A percentile compares a stretch with the other conserved stretches of the same genome.
Conservation (phyloP, 2,329 filamentous ascomycete genomes). For the Calonectria crousiana region DNA sequence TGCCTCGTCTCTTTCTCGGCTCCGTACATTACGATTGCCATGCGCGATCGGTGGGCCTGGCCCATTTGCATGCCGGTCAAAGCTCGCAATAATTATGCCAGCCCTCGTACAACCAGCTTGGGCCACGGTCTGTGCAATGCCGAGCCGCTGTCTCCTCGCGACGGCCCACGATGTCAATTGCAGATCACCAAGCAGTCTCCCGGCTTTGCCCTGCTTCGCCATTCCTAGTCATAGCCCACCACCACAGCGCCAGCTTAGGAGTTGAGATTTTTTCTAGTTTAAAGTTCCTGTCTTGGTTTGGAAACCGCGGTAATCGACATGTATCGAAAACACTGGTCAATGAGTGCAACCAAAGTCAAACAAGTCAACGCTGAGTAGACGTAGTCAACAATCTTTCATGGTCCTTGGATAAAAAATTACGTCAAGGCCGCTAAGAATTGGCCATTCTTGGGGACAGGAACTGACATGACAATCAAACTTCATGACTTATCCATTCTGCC, state of each 20-base stretch:
- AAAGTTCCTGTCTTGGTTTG: neutral
- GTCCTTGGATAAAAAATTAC: too few relatives aligned
- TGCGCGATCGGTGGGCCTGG: neutral
- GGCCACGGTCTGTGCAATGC: neutral
- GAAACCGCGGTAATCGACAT: neutral
- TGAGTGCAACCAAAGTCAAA: neutral
- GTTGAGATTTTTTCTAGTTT: neutral
- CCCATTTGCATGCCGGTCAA: neutral
- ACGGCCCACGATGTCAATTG: constrained; percentile 7
- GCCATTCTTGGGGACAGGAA: too few relatives aligned
- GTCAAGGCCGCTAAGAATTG: neutral
- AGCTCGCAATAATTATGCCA: neutral
- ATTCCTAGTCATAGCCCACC: neutral
- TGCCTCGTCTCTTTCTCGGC: constrained; percentile 4
- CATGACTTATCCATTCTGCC: neutral
- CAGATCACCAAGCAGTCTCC: neutral
- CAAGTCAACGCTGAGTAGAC: neutral
- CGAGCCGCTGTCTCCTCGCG: neutral
- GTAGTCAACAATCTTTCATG: neutral
- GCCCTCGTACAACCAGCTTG: constrained; percentile 7
- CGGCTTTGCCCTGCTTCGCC: neutral
- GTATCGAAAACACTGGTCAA: neutral
- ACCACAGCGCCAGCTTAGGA: neutral
- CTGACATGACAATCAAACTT: neutral
- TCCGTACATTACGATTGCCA: neutral